A percentile compares a stretch with the other conserved stretches of the same genome.
Evolutionary conservation across 2,329 filamentous ascomycete species (phyloP).

Genomic region (Eutypella sp.): DNA sequence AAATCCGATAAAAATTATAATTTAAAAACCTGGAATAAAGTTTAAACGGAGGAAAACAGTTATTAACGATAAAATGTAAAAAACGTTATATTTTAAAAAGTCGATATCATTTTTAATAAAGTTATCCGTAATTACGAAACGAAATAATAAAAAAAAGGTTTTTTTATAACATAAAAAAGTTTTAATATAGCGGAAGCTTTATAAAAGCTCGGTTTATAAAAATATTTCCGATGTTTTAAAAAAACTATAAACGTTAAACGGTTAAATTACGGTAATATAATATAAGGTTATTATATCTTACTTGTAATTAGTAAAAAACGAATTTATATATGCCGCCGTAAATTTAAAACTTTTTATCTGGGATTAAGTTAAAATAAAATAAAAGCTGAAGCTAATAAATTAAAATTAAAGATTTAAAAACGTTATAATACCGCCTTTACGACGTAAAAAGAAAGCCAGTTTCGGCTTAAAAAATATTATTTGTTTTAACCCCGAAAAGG

Average conservation of each 20-base stretch:
- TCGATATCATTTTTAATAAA: not conserved
- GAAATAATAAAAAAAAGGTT: not conserved
- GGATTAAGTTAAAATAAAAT: too few species aligned
- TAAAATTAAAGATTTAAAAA: too few species aligned
- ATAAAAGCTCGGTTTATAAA: not conserved
- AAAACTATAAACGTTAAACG: not conserved
- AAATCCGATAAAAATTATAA: not conserved
- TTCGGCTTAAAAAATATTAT: not conserved
- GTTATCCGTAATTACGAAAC: not conserved
- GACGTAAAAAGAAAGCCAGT: not conserved
- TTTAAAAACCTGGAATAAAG: not conserved
- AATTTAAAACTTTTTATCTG: too few species aligned
- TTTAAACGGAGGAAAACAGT: not conserved
- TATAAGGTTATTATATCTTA: not conserved
- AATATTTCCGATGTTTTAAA: not conserved
- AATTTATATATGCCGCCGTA: too few species aligned
- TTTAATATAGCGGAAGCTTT: not conserved
- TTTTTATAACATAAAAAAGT: not conserved
- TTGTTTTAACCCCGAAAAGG: not conserved
- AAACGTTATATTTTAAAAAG: not conserved
- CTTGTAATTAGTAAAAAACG: not conserved
- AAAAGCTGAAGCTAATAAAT: too few species aligned
- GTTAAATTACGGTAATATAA: not conserved
- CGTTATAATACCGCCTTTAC: not conserved
- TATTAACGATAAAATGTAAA: not conserved